These are phyloP conservation scores for Aegilops umbellulata DNA, from an alignment of 176 grass and related monocot genomes.

Conservation along the genomic window DNA sequence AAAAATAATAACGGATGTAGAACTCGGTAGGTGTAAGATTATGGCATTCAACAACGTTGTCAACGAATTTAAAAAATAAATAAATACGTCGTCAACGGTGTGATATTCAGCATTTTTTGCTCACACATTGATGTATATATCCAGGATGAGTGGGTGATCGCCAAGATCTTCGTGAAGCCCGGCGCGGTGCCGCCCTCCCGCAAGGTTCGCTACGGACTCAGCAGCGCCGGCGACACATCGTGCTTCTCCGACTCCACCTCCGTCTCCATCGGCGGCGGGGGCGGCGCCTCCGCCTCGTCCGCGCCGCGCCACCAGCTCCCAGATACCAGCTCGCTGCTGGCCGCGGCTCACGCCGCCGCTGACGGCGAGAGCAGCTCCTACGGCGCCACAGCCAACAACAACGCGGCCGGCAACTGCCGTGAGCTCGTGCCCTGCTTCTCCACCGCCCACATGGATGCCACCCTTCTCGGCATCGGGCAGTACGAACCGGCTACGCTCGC, in stretches of 20 bases:
- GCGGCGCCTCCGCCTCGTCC: slow-evolving; percentile 49
- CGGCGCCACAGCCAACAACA: slow-evolving; percentile 10
- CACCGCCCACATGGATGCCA: slow-evolving; percentile 41
- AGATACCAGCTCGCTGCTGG: slow-evolving; percentile 31
- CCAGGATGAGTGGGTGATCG: slow-evolving; percentile 96
- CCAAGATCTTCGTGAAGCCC: slow-evolving; percentile 75
- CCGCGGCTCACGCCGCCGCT: neutral
- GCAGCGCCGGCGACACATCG: slow-evolving; percentile 12
- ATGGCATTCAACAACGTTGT: neutral
- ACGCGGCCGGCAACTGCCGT: slow-evolving; percentile 37
- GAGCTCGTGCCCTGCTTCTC: slow-evolving; percentile 99
- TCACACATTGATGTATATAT: neutral
- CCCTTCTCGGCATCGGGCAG: slow-evolving; percentile 38
- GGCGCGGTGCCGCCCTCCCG: slow-evolving; percentile 9
- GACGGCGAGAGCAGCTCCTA: slow-evolving; percentile 42
- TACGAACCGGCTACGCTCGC: slow-evolving; percentile 32
- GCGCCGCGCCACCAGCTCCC: slow-evolving; percentile 38
- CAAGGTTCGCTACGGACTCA: slow-evolving; percentile 50
- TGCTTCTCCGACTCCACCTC: slow-evolving; percentile 79
- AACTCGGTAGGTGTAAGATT: too few relatives aligned
- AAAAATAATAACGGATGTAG: too few relatives aligned
- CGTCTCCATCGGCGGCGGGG: slow-evolving; percentile 37
- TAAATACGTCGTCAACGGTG: neutral
- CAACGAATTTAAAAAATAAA: too few relatives aligned
- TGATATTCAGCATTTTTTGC: neutral